Evolutionary conservation across 164 flowering plant species (phyloP).

Genomic region (Aristolochia contorta): DNA sequence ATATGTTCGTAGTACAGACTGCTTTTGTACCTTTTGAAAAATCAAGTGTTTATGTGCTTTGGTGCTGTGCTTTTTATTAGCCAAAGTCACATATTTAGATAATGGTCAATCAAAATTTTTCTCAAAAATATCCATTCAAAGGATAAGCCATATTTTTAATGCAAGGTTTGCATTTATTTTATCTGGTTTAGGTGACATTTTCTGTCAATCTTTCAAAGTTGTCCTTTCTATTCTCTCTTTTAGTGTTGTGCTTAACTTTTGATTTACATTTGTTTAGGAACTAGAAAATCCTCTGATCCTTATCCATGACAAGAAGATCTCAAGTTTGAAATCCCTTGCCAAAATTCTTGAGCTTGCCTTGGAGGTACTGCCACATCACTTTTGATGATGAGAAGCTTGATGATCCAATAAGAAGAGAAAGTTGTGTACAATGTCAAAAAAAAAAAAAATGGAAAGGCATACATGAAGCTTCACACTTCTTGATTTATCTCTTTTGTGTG

Average conservation of each 20-base stretch:
- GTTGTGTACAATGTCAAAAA: neutral
- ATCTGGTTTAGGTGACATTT: neutral
- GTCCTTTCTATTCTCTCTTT: too few relatives aligned
- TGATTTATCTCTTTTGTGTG: too few relatives aligned
- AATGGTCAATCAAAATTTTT: too few relatives aligned
- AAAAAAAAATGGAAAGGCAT: too few relatives aligned
- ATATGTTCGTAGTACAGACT: too few relatives aligned
- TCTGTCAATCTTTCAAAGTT: neutral
- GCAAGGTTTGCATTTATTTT: neutral
- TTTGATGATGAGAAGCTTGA: too few relatives aligned
- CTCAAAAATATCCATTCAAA: too few relatives aligned
- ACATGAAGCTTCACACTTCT: too few relatives aligned
- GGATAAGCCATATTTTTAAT: neutral
- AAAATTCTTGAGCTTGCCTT: conserved; percentile 60
- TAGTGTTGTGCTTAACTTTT: neutral
- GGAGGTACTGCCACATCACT: conserved; percentile 23
- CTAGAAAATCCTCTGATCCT: conserved; percentile 72
- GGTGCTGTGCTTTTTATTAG: too few relatives aligned
- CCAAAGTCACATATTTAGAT: too few relatives aligned
- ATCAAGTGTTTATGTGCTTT: too few relatives aligned
- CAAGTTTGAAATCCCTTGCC: conserved; percentile 46
- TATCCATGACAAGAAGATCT: conserved; percentile 75
- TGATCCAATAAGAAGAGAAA: neutral
- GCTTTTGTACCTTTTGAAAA: too few relatives aligned
- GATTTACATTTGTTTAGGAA: conserved; percentile 44